Evolutionary conservation across 176 grass and related monocot species (phyloP).

Genomic region (Elaeis guineensis): DNA sequence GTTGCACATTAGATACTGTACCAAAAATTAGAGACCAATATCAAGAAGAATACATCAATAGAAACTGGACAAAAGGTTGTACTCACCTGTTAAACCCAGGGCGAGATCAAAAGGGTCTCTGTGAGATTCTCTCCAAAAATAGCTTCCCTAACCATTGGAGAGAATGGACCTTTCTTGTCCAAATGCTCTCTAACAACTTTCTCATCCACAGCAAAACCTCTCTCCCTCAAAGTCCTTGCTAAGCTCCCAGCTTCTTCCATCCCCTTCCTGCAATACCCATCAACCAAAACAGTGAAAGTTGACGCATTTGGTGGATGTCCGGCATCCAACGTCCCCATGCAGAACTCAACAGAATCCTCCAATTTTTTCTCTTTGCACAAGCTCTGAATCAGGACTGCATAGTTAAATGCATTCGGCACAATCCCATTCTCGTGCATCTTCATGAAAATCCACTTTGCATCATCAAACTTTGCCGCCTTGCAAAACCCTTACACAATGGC

Average conservation of each 20-base stretch:
- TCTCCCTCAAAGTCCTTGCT: conserved; percentile 62
- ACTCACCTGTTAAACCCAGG: not conserved
- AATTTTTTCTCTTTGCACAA: conserved; percentile 45
- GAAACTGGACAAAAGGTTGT: no score
- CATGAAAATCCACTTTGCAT: conserved; percentile 65
- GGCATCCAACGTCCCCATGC: conserved; percentile 74
- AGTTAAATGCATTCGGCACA: conserved; percentile 73
- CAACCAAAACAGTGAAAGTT: conserved; percentile 56
- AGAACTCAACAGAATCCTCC: conserved; percentile 49
- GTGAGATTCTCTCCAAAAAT: conserved; percentile 54
- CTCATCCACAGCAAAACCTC: conserved; percentile 73
- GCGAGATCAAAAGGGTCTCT: conserved; percentile 34
- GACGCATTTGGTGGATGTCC: conserved; percentile 45
- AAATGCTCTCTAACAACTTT: conserved; percentile 71
- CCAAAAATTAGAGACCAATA: no score
- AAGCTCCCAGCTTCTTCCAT: conserved; percentile 45
- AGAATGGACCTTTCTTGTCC: conserved; percentile 86
- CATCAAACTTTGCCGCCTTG: conserved; percentile 53
- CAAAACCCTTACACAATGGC: conserved; percentile 81
- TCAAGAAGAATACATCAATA: no score
- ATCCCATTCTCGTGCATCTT: conserved; percentile 89
- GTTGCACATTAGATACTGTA: no score
- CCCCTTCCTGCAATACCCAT: conserved; percentile 63
- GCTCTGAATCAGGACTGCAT: conserved; percentile 52
- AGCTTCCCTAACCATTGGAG: conserved; percentile 46